Percentiles rank a stretch among this genome's conserved stretches.
Evolutionary conservation across 2,329 filamentous ascomycete species (phyloP).

Genomic region (Ambrosiella xylebori): DNA sequence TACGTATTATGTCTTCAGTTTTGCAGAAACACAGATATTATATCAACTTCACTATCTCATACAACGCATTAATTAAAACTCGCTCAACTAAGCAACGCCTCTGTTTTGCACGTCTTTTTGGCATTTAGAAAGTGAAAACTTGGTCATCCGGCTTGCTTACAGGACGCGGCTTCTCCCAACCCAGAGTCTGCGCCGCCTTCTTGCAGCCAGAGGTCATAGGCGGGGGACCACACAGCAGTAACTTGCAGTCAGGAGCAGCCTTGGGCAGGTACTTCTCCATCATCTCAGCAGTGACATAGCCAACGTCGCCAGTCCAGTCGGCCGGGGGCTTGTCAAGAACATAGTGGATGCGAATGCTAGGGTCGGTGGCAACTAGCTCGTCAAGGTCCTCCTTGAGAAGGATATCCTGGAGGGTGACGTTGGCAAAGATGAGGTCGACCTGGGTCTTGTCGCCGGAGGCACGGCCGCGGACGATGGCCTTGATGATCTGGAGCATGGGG

Average conservation of each 20-base stretch:
- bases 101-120: no score
- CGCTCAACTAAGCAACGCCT: no score
- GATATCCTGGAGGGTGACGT: slow-evolving; percentile 85
- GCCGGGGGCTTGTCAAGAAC: slow-evolving; percentile 91
- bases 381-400: slow-evolving; percentile 87
- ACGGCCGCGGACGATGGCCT: slow-evolving; percentile 72
- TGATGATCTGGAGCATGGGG: slow-evolving; percentile 92
- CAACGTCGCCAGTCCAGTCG: slow-evolving; percentile 80
- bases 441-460: slow-evolving; percentile 67
- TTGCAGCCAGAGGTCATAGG: slow-evolving; percentile 96
- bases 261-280: slow-evolving; percentile 72
- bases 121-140: slow-evolving; percentile 68
- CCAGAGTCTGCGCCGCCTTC: slow-evolving; percentile 78
- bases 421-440: slow-evolving; percentile 91
- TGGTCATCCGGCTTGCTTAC: slow-evolving; percentile 98
- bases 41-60: neutral
- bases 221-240: slow-evolving; percentile 85
- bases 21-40: neutral
- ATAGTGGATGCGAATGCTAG: slow-evolving; percentile 75
- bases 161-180: slow-evolving; percentile 79
- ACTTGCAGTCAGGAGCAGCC: slow-evolving; percentile 74
- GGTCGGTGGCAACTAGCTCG: slow-evolving; percentile 56
- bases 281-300: slow-evolving; percentile 91
- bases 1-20: neutral
- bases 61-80: no score